phyloP scores from a whole-genome alignment of 164 flowering plant species.

The Berberis thunbergii region DNA sequence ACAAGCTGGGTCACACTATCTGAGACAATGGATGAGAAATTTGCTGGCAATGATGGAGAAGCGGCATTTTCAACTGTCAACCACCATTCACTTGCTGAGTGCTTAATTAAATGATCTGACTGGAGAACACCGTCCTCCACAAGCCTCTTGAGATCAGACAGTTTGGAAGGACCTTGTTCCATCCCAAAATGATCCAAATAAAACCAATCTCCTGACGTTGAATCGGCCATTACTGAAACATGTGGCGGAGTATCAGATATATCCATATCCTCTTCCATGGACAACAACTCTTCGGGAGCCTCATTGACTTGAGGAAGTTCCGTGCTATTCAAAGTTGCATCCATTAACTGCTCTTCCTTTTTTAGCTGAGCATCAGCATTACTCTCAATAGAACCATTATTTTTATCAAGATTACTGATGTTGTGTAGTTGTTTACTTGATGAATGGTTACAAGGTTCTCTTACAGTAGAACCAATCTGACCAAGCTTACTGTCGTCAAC shows the following conservation, averaged over 20 bases:
- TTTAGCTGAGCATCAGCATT: slow-evolving; percentile 17
- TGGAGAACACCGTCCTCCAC: slow-evolving; percentile 66
- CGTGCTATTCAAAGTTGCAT: slow-evolving; percentile 13
- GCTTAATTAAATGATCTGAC: slow-evolving; percentile 90
- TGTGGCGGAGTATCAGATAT: slow-evolving; percentile 95
- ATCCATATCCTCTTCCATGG: slow-evolving; percentile 99
- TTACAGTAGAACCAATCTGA: slow-evolving; percentile 28
- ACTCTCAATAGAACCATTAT: slow-evolving; percentile 25
- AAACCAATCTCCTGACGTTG: slow-evolving; percentile 66
- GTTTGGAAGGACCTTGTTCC: slow-evolving; percentile 80
- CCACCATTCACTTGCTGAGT: slow-evolving; percentile 81
- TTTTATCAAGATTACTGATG: slow-evolving; percentile 14
- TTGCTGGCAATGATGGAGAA: slow-evolving; percentile 60
- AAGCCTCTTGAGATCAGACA: slow-evolving; percentile 63
- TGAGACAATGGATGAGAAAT: slow-evolving; percentile 50
- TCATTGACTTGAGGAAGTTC: slow-evolving; percentile 37
- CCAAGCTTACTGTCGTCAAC: slow-evolving; percentile 43
- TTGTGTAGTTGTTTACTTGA: slow-evolving; percentile 33
- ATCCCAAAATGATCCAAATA: slow-evolving; percentile 80
- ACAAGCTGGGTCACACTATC: slow-evolving; percentile 75
- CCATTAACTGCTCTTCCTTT: slow-evolving; percentile 29
- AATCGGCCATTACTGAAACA: slow-evolving; percentile 40
- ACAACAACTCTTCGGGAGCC: slow-evolving; percentile 53
- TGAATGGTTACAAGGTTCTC: slow-evolving; percentile 21
- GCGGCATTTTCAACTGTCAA: slow-evolving; percentile 91